These are phyloP conservation scores for Phaffia tasmanica DNA, from an alignment of 768 basidiomycete species.

Conservation along the genomic window DNA sequence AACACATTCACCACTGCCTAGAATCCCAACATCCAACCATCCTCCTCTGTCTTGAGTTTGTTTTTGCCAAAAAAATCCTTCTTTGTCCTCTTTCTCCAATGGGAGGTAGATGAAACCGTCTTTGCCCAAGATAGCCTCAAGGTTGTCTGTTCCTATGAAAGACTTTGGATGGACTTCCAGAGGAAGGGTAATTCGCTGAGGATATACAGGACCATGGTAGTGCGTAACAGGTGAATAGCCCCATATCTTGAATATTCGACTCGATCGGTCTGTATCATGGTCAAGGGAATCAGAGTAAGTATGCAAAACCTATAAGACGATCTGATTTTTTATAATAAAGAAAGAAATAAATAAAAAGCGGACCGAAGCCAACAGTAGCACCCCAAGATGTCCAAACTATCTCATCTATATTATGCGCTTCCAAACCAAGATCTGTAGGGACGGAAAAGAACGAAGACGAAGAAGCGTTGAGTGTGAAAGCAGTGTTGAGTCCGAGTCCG, in stretches of 20 bases:
- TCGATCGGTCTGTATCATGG: not conserved
- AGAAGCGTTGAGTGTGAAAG: no score
- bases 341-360: not conserved
- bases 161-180: not conserved
- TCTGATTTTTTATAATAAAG: not conserved
- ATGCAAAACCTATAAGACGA: not conserved
- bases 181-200: conserved; percentile 2
- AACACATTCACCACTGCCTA: conserved; percentile 5
- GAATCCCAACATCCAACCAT: not conserved
- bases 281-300: not conserved
- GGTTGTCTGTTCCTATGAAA: conserved; percentile 3
- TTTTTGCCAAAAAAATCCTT: not conserved
- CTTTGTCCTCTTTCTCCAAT: not conserved
- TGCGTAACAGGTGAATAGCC: not conserved
- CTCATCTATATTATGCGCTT: not conserved
- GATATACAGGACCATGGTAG: not conserved
- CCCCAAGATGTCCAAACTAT: conserved; percentile 12
- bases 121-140: conserved; percentile 1
- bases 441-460: no score
- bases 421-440: no score
- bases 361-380: not conserved
- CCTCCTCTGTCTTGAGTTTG: not conserved
- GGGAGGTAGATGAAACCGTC: conserved; percentile 9
- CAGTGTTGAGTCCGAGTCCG: no score
- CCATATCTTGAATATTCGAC: not conserved